Evolutionary conservation across 2,329 filamentous ascomycete genomes (phyloP).

Genomic region (Paradendryphiella salina): DNA sequence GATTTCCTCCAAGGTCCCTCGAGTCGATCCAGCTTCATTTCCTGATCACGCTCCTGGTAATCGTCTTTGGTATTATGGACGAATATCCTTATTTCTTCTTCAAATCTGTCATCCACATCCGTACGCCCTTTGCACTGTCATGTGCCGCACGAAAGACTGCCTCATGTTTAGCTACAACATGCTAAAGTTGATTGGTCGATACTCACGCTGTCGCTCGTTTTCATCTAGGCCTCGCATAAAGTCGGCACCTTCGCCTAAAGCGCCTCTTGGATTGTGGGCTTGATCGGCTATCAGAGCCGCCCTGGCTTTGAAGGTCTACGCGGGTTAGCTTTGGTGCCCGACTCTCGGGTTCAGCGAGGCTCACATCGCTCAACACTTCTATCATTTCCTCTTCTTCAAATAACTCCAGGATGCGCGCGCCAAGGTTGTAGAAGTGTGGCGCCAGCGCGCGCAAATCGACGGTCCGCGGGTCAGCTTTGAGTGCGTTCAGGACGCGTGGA

Average conservation of each 20-base stretch:
- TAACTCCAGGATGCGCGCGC: constrained; percentile 81
- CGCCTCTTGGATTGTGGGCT: constrained; percentile 79
- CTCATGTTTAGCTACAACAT: constrained; percentile 6
- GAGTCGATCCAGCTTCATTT: not conserved
- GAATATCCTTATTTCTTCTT: constrained; percentile 45
- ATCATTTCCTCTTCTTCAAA: constrained; percentile 86
- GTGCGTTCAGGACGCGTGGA: constrained; percentile 78
- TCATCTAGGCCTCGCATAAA: constrained; percentile 89
- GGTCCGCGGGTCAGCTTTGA: constrained; percentile 85
- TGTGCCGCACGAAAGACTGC: constrained; percentile 55
- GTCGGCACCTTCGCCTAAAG: constrained; percentile 68
- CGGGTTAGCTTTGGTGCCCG: constrained; percentile 1
- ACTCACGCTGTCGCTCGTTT: constrained; percentile 72
- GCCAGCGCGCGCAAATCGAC: constrained; percentile 83
- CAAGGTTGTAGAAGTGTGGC: constrained; percentile 85
- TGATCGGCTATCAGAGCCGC: constrained; percentile 85
- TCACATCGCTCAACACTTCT: constrained; percentile 58
- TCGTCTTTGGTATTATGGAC: not conserved
- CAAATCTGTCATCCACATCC: constrained; percentile 50
- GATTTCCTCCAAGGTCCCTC: not conserved
- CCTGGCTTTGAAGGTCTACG: constrained; percentile 75
- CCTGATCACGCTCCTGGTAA: not conserved
- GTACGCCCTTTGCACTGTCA: constrained; percentile 53
- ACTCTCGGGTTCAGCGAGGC: constrained; percentile 6
- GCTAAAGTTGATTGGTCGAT: not conserved